phyloP scores from a whole-genome alignment of 495 filamentous ascomycete species.

The Penicillium diatomitis region DNA sequence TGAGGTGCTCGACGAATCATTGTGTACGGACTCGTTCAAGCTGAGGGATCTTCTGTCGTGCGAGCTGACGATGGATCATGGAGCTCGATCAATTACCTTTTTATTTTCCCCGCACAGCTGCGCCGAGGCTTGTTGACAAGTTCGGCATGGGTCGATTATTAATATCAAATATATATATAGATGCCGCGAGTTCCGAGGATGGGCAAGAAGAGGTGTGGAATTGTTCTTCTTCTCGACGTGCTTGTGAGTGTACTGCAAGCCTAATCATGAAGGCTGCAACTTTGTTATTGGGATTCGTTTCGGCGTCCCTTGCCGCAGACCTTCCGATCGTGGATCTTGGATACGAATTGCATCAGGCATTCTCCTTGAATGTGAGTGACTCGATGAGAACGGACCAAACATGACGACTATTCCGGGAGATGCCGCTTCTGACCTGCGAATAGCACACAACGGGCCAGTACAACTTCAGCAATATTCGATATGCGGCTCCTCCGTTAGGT shows the following conservation, averaged over 20 bases:
- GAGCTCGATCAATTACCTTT: not conserved
- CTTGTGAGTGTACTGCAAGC: not conserved
- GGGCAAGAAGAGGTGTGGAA: not conserved
- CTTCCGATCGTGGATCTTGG: conserved; percentile 43
- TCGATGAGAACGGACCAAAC: no score
- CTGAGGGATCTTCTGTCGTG: no score
- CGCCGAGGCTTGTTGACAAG: not conserved
- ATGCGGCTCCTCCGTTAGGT: conserved; percentile 46
- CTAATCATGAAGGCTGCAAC: conserved; percentile 4
- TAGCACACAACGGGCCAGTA: conserved; percentile 29
- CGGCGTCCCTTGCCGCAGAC: conserved; percentile 11
- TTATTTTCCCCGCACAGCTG: not conserved
- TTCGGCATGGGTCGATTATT: not conserved
- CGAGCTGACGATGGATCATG: no score
- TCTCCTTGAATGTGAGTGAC: conserved; percentile 30
- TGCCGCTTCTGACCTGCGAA: no score
- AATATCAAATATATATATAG: not conserved
- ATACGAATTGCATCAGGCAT: conserved; percentile 41
- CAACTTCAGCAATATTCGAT: conserved; percentile 53
- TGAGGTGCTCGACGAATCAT: no score
- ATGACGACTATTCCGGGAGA: no score
- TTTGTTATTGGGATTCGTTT: conserved; percentile 8
- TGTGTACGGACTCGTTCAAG: no score
- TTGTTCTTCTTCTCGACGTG: not conserved
- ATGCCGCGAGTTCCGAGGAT: not conserved